Evolutionary conservation across 2,329 filamentous ascomycete species (phyloP).

Genomic region (Aspergillus niger): DNA sequence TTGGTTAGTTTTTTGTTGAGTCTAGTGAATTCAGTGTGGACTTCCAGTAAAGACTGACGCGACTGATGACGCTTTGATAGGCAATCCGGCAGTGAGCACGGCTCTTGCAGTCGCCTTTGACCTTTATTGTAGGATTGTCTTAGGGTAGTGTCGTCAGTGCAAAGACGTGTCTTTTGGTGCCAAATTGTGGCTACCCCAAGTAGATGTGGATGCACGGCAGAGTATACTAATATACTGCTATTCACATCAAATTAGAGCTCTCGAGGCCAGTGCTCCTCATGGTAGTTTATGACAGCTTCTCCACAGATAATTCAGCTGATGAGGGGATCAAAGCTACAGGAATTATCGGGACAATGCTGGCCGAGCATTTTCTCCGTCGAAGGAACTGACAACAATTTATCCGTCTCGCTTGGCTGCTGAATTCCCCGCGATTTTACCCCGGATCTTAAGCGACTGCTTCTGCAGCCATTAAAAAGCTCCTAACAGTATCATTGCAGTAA

Average conservation of each 20-base stretch:
- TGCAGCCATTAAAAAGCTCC: neutral
- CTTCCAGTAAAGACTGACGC: neutral
- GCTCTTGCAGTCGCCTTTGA: neutral
- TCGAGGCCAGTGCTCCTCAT: neutral
- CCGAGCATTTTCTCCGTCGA: neutral
- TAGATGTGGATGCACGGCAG: no score
- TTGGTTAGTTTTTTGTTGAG: neutral
- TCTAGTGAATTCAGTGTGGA: neutral
- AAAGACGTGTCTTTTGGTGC: neutral
- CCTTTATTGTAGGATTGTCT: neutral
- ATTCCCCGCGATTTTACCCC: constrained; percentile 18
- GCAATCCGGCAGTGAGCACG: neutral
- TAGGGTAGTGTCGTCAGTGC: neutral
- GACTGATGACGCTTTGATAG: neutral
- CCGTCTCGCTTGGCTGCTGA: constrained; percentile 8
- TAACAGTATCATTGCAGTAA: neutral
- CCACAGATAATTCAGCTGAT: neutral
- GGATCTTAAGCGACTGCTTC: neutral
- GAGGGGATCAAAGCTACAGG: neutral
- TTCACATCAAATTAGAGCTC: neutral
- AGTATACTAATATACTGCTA: no score
- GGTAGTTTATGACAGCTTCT: no score
- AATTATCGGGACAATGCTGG: neutral
- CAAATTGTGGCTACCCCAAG: no score
- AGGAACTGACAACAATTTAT: neutral